phyloP scores from a whole-genome alignment of 139 green algal species.

The Volvox africanus region DNA sequence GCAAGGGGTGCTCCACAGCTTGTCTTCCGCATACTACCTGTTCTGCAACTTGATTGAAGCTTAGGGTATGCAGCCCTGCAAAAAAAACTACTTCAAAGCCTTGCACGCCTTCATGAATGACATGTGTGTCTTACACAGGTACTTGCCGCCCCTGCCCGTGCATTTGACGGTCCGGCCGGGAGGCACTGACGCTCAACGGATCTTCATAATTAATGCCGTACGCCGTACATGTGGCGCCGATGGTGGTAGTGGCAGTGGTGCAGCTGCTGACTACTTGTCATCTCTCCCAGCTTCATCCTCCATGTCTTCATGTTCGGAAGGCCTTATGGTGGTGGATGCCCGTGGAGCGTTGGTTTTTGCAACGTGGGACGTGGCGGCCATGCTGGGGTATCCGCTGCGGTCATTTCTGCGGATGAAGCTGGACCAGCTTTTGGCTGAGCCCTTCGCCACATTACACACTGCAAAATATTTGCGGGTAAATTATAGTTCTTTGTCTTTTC shows the following conservation, averaged over 20 bases:
- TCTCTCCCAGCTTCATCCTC: no score
- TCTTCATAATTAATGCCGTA: slow-evolving; percentile 40
- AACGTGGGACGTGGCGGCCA: slow-evolving; percentile 40
- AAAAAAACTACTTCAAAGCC: no score
- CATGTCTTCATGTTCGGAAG: background rate
- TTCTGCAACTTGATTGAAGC: no score
- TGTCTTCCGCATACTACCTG: no score
- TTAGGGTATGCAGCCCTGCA: no score
- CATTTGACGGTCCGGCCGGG: slow-evolving; percentile 19
- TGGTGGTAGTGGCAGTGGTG: no score
- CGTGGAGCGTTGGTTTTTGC: slow-evolving; percentile 34
- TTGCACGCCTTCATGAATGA: no score
- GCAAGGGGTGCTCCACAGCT: no score
- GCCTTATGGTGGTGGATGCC: slow-evolving; percentile 30
- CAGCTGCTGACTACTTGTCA: no score
- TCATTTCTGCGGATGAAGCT: slow-evolving; percentile 37
- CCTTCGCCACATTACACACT: background rate
- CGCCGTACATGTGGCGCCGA: slow-evolving; percentile 13
- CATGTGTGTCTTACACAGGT: background rate
- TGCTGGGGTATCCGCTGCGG: slow-evolving; percentile 35
- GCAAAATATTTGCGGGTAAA: slow-evolving; percentile 2
- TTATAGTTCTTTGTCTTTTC: no score
- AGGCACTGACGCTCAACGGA: slow-evolving; percentile 42
- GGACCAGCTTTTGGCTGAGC: slow-evolving; percentile 33
- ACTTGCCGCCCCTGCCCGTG: slow-evolving; percentile 33